Percentiles rank a stretch among this genome's conserved stretches.
phyloP scores from a whole-genome alignment of 768 basidiomycete genomes.

The Dioszegia aurantiaca region DNA sequence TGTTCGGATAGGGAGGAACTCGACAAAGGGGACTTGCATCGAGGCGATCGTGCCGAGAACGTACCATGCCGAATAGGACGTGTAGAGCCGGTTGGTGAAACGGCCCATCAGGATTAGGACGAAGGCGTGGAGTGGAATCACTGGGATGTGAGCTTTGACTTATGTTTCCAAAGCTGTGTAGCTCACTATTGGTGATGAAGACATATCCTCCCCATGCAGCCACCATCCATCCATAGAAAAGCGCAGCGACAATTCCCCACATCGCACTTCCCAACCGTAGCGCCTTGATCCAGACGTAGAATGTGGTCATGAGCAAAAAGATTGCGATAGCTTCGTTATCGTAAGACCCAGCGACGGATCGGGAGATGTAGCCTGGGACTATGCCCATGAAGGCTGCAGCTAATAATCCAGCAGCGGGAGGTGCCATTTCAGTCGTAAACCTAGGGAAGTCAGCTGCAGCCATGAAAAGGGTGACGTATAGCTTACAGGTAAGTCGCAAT shows the following conservation, averaged over 20 bases:
- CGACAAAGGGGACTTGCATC: conserved; percentile 99
- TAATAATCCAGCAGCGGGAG: conserved; percentile 89
- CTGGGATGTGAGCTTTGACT: conserved; percentile 18
- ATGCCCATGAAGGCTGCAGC: conserved; percentile 98
- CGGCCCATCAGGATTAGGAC: conserved; percentile 94
- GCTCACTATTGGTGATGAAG: conserved; percentile 89
- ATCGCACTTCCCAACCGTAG: conserved; percentile 89
- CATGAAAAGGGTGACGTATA: not conserved
- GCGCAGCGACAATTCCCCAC: conserved; percentile 80
- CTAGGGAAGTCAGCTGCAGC: conserved; percentile 53
- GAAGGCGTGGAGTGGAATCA: conserved; percentile 96
- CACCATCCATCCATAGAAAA: conserved; percentile 99
- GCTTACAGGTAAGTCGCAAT: conserved; percentile 84
- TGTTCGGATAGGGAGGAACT: conserved; percentile 95
- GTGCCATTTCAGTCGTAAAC: conserved; percentile 96
- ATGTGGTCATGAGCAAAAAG: conserved; percentile 99
- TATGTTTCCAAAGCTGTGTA: not conserved
- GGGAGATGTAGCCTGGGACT: conserved; percentile 93
- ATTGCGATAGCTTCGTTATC: conserved; percentile 99
- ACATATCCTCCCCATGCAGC: conserved; percentile 98
- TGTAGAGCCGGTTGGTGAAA: conserved; percentile 85
- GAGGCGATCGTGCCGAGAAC: conserved; percentile 93
- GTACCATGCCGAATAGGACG: conserved; percentile 96
- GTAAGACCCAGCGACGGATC: conserved; percentile 97
- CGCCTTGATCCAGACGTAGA: conserved; percentile 95